A percentile compares a stretch with the other conserved stretches of the same genome.
Conservation (phyloP, 345 rosid species). For the Populus euphratica region DNA sequence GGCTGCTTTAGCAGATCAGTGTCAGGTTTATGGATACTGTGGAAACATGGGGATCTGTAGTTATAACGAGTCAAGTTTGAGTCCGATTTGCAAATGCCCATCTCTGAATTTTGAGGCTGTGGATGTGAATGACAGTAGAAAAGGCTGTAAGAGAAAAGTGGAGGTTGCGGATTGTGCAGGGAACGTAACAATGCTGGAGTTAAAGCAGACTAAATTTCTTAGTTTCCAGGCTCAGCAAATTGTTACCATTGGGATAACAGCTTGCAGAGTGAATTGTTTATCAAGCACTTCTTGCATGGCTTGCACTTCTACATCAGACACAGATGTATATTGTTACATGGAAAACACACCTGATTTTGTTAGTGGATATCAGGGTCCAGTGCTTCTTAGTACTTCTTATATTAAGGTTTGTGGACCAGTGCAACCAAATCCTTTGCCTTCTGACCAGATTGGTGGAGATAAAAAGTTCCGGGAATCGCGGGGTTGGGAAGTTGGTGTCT, state of each 20-base stretch:
- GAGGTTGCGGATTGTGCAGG: conserved; percentile 48
- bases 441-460: not conserved
- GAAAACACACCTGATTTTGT: conserved; percentile 40
- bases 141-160: conserved; percentile 54
- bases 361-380: conserved; percentile 50
- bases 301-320: conserved; percentile 54
- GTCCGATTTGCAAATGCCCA: conserved; percentile 57
- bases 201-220: conserved; percentile 40
- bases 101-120: conserved; percentile 52
- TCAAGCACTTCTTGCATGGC: conserved; percentile 42
- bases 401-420: conserved; percentile 58
- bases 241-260: conserved; percentile 34
- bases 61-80: conserved; percentile 27
- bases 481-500: conserved; percentile 37
- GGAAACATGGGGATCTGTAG: conserved; percentile 61
- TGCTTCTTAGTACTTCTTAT: conserved; percentile 50
- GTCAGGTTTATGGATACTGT: conserved; percentile 58
- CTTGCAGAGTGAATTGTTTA: conserved; percentile 53
- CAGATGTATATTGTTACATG: conserved; percentile 53
- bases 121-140: conserved; percentile 43
- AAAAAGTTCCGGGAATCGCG: conserved; percentile 23
- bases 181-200: conserved; percentile 42
- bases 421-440: conserved; percentile 30
- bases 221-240: conserved; percentile 32
- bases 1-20: conserved; percentile 55